Evolutionary conservation across 2,329 filamentous ascomycete species (phyloP).

Genomic region (Pseudocercospora pini-densiflorae): DNA sequence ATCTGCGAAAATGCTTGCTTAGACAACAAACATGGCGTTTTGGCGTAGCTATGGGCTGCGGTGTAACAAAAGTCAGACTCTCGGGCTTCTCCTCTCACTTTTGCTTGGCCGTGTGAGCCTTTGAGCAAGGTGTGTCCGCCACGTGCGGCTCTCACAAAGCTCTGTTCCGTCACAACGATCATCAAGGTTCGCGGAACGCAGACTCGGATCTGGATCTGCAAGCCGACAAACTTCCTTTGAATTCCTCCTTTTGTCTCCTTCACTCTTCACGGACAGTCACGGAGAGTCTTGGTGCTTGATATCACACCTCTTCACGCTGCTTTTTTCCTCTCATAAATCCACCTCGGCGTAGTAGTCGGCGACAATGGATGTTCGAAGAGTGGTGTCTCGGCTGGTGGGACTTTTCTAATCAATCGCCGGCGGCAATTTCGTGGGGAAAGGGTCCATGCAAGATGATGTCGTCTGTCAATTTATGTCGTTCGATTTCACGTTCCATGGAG

Average conservation of each 20-base stretch:
- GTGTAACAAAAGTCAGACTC: background rate
- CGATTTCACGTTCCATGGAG: background rate
- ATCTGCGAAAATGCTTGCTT: background rate
- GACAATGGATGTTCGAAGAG: background rate
- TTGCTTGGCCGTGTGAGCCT: background rate
- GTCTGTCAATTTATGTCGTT: background rate
- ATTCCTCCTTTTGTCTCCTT: too few species aligned
- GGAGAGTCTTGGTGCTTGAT: background rate
- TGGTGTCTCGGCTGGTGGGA: background rate
- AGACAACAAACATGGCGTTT: background rate
- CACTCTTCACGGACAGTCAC: background rate
- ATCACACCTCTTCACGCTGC: background rate
- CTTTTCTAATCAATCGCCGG: conserved; percentile 3
- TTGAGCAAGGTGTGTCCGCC: background rate
- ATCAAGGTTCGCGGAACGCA: too few species aligned
- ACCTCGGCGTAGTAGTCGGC: background rate
- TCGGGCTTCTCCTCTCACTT: background rate
- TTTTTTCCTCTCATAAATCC: background rate
- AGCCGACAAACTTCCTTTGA: too few species aligned
- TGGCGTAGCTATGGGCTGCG: background rate
- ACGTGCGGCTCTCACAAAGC: background rate
- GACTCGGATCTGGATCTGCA: too few species aligned
- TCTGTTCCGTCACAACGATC: background rate
- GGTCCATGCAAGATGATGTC: background rate
- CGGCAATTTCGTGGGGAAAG: background rate